Base-by-base conservation (phyloP, 2,329 filamentous ascomycete genomes). In the Fusarium tuaranense region DNA sequence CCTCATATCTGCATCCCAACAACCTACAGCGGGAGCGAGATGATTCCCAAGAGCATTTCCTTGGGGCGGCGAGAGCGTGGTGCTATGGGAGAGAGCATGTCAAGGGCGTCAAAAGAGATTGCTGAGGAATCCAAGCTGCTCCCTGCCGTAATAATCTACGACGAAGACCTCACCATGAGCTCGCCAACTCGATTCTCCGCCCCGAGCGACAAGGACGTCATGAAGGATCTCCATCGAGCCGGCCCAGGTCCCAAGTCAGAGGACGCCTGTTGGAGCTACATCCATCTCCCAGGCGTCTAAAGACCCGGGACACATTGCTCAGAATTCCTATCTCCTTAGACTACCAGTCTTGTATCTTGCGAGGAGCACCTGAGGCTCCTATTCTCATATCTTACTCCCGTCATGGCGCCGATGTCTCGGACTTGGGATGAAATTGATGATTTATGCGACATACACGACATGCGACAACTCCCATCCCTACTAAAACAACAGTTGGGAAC, bases 1-100 rank as follows among this genome's bases (percentile, higher is more conserved):
- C 88, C 87, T 22, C 89, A 91, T 76, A 86, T 91, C 51, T 90
- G 88, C 75, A 88, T 91, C 44, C 89, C 89, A 7, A 91, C 89
- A 3, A 90, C 88, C 0, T 90, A 90, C 76, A 88, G 88, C 39
- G 89, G 88, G 14, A 89, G 87, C 68, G 91, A 92, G 76, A 89
- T 91, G 86, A 90, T 88, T 22, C 46, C 70, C 22, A 12, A 39
- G 27, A n/a, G n/a, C 32, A 41, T 7, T 70, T 46, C 2, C 4
- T 39, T 6, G 25, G 65, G 1, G 39, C 41, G 5, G 53, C 51
- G 63, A 13, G 41, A 58, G 27, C 72, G 62, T 30, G 16, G 61
- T 36, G 16, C 46, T 18, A 36, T 22, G 4, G 27, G 62, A 34
- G 57, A 57, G 27, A 32, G 62, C 20, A 68, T 25, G 16, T 46